Conservation (phyloP, 2,329 filamentous ascomycete species). For the Gyromitra esculenta region DNA sequence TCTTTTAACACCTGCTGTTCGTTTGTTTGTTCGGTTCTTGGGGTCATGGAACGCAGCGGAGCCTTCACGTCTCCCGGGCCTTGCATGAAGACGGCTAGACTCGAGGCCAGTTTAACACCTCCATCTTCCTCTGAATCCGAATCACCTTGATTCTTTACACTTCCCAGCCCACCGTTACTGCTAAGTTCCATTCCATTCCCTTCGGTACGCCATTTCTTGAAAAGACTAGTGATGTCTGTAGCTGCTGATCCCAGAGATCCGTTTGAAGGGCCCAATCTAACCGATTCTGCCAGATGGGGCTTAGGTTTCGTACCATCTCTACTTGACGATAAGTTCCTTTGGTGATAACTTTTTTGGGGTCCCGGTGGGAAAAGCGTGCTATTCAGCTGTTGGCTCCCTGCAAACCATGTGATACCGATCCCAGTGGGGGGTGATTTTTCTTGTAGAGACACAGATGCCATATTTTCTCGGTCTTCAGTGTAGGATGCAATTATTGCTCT, state of each 20-base stretch:
- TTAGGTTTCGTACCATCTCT: constrained; percentile 16
- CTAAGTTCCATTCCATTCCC: background rate
- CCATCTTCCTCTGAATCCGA: constrained; percentile 41
- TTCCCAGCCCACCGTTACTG: background rate
- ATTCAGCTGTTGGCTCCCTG: constrained; percentile 1
- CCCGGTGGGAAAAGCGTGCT: constrained; percentile 29
- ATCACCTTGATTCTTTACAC: background rate
- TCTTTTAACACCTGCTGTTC: background rate
- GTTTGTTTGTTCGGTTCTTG: background rate
- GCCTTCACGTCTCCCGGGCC: constrained; percentile 15
- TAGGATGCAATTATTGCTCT: background rate
- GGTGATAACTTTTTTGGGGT: constrained; percentile 32
- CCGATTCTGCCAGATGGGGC: background rate
- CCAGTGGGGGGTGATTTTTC: constrained; percentile 12
- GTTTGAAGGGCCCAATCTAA: background rate
- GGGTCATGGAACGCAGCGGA: constrained; percentile 4
- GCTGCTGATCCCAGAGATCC: background rate
- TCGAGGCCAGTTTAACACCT: constrained; percentile 36
- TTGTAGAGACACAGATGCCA: background rate
- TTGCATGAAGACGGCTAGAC: constrained; percentile 24
- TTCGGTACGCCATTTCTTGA: constrained; percentile 4
- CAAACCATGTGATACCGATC: constrained; percentile 24
- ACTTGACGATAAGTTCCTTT: background rate
- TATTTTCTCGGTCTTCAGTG: background rate
- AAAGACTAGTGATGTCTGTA: background rate